These are phyloP conservation scores for Penicillium olsonii DNA, from an alignment of 2,329 filamentous ascomycete species.

Conservation along the genomic window DNA sequence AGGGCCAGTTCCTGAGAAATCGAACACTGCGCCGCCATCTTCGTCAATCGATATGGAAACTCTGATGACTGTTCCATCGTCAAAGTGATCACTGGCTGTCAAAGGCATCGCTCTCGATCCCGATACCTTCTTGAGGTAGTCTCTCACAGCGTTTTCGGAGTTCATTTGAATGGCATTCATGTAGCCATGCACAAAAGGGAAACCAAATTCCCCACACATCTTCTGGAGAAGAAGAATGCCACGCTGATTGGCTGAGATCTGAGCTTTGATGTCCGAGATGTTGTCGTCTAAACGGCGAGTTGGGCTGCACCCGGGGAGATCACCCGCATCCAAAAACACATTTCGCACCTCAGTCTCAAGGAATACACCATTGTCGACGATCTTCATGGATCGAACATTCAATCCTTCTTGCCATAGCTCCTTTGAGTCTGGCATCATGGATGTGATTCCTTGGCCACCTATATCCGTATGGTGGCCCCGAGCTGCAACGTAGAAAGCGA, in stretches of 20 bases:
- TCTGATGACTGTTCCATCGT: constrained; percentile 73
- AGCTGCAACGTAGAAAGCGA: constrained; percentile 56
- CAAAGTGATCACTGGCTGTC: constrained; percentile 71
- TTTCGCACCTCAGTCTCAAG: constrained; percentile 26
- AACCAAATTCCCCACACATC: constrained; percentile 40
- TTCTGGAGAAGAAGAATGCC: constrained; percentile 39
- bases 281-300: constrained; percentile 62
- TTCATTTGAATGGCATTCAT: constrained; percentile 16
- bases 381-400: constrained; percentile 32
- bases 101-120: constrained; percentile 1
- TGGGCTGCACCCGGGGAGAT: constrained; percentile 70
- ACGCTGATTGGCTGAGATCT: constrained; percentile 47
- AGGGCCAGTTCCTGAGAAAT: constrained; percentile 67
- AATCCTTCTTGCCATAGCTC: constrained; percentile 44
- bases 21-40: constrained; percentile 70
- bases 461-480: constrained; percentile 69
- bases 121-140: constrained; percentile 4
- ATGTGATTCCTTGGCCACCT: constrained; percentile 61
- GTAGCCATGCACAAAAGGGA: constrained; percentile 53
- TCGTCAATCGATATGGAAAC: constrained; percentile 71
- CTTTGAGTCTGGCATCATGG: constrained; percentile 42
- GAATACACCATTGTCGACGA: constrained; percentile 37
- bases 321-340: constrained; percentile 27
- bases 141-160: background rate
- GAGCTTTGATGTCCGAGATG: constrained; percentile 48